Percentiles rank a stretch among this genome's conserved stretches.
phyloP scores from a whole-genome alignment of 2,329 filamentous ascomycete genomes.

The Ceratocystis colombiana region DNA sequence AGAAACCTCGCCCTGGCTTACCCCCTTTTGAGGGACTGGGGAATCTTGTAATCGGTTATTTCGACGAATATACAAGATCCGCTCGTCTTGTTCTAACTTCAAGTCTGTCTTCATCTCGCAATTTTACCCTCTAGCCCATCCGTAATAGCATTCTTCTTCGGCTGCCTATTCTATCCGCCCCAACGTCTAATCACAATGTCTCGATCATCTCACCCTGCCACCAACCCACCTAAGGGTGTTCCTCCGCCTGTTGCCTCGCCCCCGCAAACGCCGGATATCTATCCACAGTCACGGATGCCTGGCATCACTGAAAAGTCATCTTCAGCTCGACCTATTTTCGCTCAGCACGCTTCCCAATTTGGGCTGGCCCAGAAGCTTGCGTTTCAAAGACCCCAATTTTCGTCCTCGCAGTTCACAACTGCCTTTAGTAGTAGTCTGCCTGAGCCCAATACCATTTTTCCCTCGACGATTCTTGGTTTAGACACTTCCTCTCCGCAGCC shows the following conservation, averaged over 20 bases:
- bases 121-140: not conserved
- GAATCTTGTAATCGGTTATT: slow-evolving; percentile 5
- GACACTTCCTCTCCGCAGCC: slow-evolving; percentile 13
- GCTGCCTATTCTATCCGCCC: not conserved
- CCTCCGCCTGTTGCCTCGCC: slow-evolving; percentile 23
- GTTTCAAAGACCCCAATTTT: not conserved
- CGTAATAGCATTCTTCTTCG: not conserved
- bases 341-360: slow-evolving; percentile 4
- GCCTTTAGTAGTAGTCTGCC: slow-evolving; percentile 11
- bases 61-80: slow-evolving; percentile 2
- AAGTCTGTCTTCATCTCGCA: not conserved
- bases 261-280: slow-evolving; percentile 13
- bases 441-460: slow-evolving; percentile 8
- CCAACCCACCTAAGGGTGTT: not conserved
- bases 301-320: not conserved
- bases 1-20: slow-evolving; percentile 18
- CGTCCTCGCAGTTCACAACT: not conserved
- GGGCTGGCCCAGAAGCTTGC: not conserved
- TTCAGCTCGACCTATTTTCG: slow-evolving; percentile 8
- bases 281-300: slow-evolving; percentile 3
- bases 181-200: slow-evolving; percentile 16
- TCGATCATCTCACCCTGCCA: slow-evolving; percentile 7
- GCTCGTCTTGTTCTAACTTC: not conserved
- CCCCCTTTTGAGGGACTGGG: slow-evolving; percentile 21
- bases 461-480: not conserved